phyloP scores from a whole-genome alignment of 208 protist genomes.

The Sergeia podlipaevii region DNA sequence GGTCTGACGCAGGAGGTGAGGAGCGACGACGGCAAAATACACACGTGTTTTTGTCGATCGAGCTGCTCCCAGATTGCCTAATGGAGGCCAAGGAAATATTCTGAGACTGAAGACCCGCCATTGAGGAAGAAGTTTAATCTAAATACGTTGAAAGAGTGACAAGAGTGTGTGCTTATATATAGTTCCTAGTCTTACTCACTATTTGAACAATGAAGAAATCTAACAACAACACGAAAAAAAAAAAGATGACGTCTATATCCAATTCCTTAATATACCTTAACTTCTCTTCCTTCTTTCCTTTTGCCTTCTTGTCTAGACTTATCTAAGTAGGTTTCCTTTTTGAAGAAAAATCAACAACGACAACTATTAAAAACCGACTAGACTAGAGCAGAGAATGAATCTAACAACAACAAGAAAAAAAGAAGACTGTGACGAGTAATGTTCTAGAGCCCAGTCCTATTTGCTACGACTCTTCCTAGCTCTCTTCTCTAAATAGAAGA shows the following conservation, averaged over 20 bases:
- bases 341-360: no score
- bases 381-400: no score
- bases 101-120: constrained; percentile 74
- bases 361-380: no score
- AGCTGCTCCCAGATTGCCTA: constrained; percentile 6
- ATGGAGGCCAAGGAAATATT: constrained; percentile 75
- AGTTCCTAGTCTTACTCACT: background rate
- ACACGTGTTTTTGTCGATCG: constrained; percentile 38
- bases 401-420: no score
- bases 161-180: constrained; percentile 8
- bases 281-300: background rate
- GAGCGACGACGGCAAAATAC: constrained; percentile 57
- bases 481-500: no score
- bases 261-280: no score
- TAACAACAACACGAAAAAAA: constrained; percentile 11
- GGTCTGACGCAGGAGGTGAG: constrained; percentile 43
- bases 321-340: no score
- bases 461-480: no score
- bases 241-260: no score
- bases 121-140: constrained; percentile 9
- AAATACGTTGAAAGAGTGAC: background rate
- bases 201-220: background rate
- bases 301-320: background rate
- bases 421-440: no score
- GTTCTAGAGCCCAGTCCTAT: no score